phyloP scores from a whole-genome alignment of 169 alveolate genomes.

The Cryptosporidium felis region DNA sequence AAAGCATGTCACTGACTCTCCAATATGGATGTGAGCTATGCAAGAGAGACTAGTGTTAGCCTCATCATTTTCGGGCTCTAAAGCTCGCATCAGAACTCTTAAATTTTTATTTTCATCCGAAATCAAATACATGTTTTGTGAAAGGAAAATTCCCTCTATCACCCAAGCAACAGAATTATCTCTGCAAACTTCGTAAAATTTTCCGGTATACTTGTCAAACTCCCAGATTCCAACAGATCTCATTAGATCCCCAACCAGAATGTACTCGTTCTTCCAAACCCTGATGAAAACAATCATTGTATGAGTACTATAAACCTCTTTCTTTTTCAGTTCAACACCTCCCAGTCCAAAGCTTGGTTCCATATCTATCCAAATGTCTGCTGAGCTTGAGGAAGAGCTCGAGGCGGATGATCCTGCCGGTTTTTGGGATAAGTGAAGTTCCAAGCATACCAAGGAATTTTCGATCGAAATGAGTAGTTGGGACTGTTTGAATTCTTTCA shows the following conservation, averaged over 20 bases:
- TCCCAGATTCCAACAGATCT: constrained; percentile 69
- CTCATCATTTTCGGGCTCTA: constrained; percentile 55
- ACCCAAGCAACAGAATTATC: constrained; percentile 65
- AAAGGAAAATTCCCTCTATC: constrained; percentile 27
- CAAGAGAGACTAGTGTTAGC: constrained; percentile 21
- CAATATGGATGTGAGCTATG: constrained; percentile 62
- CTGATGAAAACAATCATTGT: constrained; percentile 64
- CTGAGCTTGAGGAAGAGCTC: constrained; percentile 12
- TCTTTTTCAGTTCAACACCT: background rate
- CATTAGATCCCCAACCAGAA: constrained; percentile 69
- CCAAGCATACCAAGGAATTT: constrained; percentile 21
- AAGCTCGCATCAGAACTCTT: constrained; percentile 23
- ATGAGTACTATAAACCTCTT: constrained; percentile 31
- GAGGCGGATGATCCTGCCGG: background rate
- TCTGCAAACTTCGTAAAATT: constrained; percentile 47
- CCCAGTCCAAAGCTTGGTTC: background rate
- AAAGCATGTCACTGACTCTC: constrained; percentile 37
- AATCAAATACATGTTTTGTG: constrained; percentile 37
- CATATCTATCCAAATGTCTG: background rate
- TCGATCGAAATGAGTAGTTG: constrained; percentile 35
- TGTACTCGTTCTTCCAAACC: constrained; percentile 19
- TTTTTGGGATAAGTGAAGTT: background rate
- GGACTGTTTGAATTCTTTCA: constrained; percentile 13
- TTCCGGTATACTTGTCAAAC: constrained; percentile 36
- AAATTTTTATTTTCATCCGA: constrained; percentile 57